These are phyloP conservation scores for Exophiala alcalophila DNA, from an alignment of 2,329 filamentous ascomycete genomes.

Conservation along the genomic window DNA sequence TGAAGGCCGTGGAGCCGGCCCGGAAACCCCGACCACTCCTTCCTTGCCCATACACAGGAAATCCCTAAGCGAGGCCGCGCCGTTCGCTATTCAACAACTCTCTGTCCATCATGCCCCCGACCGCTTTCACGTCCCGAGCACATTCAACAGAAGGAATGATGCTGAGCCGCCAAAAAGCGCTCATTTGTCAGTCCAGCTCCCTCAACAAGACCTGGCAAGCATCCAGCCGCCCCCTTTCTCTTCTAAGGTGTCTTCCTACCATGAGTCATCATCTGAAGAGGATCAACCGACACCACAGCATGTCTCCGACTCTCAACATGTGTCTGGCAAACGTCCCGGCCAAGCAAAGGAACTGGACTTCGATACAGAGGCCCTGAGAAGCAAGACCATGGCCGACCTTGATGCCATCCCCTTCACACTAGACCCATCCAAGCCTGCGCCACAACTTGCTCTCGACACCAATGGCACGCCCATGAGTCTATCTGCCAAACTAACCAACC, in stretches of 20 bases:
- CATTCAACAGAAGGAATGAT: background rate
- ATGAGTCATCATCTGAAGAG: slow-evolving; percentile 27
- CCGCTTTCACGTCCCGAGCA: slow-evolving; percentile 17
- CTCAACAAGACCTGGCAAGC: slow-evolving; percentile 1
- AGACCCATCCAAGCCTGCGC: slow-evolving; percentile 35
- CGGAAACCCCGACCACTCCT: slow-evolving; percentile 4
- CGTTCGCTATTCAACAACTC: slow-evolving; percentile 1
- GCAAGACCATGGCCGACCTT: slow-evolving; percentile 49
- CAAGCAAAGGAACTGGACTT: slow-evolving; percentile 46
- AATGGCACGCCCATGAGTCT: slow-evolving; percentile 31
- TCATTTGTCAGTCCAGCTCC: slow-evolving; percentile 1
- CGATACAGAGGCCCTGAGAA: slow-evolving; percentile 42
- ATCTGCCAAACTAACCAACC: slow-evolving; percentile 39
- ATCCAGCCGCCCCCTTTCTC: slow-evolving; percentile 17
- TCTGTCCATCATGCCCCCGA: slow-evolving; percentile 5
- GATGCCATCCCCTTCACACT: slow-evolving; percentile 51
- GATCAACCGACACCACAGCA: slow-evolving; percentile 11
- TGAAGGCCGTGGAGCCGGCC: background rate
- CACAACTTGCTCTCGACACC: slow-evolving; percentile 20
- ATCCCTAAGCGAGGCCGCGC: slow-evolving; percentile 4
- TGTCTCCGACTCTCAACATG: background rate
- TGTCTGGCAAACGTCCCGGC: slow-evolving; percentile 20
- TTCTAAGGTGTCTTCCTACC: slow-evolving; percentile 23
- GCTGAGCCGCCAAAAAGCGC: background rate
- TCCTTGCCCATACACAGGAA: slow-evolving; percentile 8